Evolutionary conservation across 2,329 filamentous ascomycete genomes (phyloP).

Genomic region (Macrophomina tecta): DNA sequence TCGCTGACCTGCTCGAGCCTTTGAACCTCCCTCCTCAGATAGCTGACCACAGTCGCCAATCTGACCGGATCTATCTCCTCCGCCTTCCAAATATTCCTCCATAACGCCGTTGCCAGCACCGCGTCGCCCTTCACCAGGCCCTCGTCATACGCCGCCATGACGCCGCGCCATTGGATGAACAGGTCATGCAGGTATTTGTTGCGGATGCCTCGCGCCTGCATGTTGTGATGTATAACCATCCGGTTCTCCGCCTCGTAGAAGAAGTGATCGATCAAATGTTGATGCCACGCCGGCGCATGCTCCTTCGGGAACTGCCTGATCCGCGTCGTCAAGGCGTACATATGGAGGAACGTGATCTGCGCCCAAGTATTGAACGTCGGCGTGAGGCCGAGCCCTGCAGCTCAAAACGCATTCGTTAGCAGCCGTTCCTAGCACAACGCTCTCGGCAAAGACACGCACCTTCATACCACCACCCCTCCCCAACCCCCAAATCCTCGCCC

Average conservation of each 20-base stretch:
- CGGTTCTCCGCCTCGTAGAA: constrained; percentile 86
- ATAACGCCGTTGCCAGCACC: constrained; percentile 80
- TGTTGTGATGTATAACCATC: constrained; percentile 80
- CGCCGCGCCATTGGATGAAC: constrained; percentile 89
- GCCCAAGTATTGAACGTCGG: constrained; percentile 96
- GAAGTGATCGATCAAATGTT: constrained; percentile 92
- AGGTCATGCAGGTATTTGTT: constrained; percentile 79
- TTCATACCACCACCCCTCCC: constrained; percentile 80
- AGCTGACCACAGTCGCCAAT: constrained; percentile 67
- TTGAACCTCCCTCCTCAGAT: constrained; percentile 64
- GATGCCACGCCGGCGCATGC: constrained; percentile 77
- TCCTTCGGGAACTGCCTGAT: constrained; percentile 77
- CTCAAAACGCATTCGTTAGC: neutral
- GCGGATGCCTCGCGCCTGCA: constrained; percentile 60
- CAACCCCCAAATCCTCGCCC: constrained; percentile 82
- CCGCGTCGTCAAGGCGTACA: constrained; percentile 87
- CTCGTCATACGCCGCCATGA: constrained; percentile 84
- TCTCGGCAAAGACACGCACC: constrained; percentile 58
- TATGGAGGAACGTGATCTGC: constrained; percentile 93
- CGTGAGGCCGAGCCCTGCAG: constrained; percentile 74
- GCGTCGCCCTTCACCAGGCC: constrained; percentile 78
- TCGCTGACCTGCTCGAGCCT: constrained; percentile 62
- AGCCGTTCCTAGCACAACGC: neutral
- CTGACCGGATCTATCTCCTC: constrained; percentile 66
- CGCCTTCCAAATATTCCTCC: constrained; percentile 91